A percentile compares a stretch with the other conserved stretches of the same genome.
These are phyloP conservation scores for Maudiozyma serrabonitensis DNA, from an alignment of 805 yeast genomes.

Conservation along the genomic window DNA sequence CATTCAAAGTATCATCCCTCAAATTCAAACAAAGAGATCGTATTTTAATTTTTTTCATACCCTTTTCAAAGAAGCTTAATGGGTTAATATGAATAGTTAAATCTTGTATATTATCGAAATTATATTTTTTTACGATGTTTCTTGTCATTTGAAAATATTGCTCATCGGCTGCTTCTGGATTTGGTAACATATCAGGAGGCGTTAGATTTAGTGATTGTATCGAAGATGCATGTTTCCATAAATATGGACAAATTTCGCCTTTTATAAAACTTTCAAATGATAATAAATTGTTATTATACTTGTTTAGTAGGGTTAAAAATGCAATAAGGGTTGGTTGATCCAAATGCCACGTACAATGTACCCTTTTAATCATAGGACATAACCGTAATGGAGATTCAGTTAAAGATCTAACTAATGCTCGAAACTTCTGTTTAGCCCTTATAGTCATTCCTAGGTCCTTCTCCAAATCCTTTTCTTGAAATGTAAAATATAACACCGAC, in stretches of 20 bases:
- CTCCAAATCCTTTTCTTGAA: constrained; percentile 2
- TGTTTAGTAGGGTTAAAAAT: constrained; percentile 12
- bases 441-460: background rate
- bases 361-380: constrained; percentile 14
- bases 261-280: constrained; percentile 20
- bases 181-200: constrained; percentile 21
- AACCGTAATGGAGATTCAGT: constrained; percentile 10
- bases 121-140: constrained; percentile 7
- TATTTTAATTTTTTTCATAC: constrained; percentile 14
- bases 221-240: constrained; percentile 9
- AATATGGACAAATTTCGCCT: constrained; percentile 8
- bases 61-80: constrained; percentile 14
- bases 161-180: constrained; percentile 6
- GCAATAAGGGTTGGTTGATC: constrained; percentile 9
- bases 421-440: constrained; percentile 11
- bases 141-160: constrained; percentile 11
- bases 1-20: constrained; percentile 21
- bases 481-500: constrained; percentile 19
- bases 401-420: constrained; percentile 16
- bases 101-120: constrained; percentile 13
- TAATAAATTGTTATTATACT: constrained; percentile 13
- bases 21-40: constrained; percentile 19
- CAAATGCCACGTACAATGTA: constrained; percentile 27
- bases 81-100: constrained; percentile 23
- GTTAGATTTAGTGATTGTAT: constrained; percentile 17